phyloP scores from a whole-genome alignment of 2,329 filamentous ascomycete genomes.

The Cladophialophora bantiana region DNA sequence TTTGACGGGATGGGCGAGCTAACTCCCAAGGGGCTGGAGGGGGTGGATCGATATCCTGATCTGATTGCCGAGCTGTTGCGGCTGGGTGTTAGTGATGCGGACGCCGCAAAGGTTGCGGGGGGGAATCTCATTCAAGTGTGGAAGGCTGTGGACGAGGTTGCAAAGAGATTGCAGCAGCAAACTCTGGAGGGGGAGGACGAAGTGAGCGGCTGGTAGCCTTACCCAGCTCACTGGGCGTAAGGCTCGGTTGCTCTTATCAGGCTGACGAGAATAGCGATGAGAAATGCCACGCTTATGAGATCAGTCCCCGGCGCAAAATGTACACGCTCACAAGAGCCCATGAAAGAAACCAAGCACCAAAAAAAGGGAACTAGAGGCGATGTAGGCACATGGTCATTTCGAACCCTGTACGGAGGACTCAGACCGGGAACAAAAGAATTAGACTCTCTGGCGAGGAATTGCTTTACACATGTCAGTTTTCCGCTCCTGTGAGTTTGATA shows the following conservation, averaged over 20 bases:
- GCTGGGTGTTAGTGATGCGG: constrained; percentile 74
- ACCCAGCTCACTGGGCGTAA: neutral
- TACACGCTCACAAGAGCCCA: neutral
- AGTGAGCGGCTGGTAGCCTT: constrained; percentile 34
- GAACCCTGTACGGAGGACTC: neutral
- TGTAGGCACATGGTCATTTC: neutral
- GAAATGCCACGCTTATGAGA: constrained; percentile 10
- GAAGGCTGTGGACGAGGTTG: constrained; percentile 77
- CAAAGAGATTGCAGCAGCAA: constrained; percentile 66
- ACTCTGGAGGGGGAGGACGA: constrained; percentile 58
- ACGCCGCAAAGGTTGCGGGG: constrained; percentile 78
- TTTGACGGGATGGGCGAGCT: constrained; percentile 70
- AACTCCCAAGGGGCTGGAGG: constrained; percentile 77
- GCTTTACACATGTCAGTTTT: neutral
- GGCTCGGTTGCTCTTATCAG: neutral
- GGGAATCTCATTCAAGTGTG: constrained; percentile 85
- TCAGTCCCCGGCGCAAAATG: constrained; percentile 1
- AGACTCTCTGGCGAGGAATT: constrained; percentile 27
- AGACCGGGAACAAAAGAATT: neutral
- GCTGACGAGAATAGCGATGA: neutral
- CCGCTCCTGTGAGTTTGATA: neutral
- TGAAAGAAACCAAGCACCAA: neutral
- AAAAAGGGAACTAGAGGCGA: constrained; percentile 3
- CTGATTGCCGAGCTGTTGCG: constrained; percentile 77
- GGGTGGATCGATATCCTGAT: constrained; percentile 82